phyloP scores from a whole-genome alignment of 768 basidiomycete genomes.

The Trametes maxima region DNA sequence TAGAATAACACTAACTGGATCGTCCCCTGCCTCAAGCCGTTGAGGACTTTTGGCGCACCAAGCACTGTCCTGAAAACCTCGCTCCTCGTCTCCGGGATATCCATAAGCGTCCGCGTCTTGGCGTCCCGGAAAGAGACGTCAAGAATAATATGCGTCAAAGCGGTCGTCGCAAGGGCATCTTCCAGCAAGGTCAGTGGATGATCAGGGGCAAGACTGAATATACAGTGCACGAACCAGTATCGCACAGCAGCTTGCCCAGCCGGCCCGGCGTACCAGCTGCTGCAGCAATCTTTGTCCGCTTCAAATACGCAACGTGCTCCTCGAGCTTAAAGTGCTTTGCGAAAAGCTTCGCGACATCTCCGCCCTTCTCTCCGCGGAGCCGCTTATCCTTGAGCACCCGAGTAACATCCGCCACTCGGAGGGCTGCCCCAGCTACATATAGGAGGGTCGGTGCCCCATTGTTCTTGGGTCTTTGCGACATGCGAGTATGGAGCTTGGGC shows the following conservation, averaged over 20 bases:
- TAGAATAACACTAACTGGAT: constrained; percentile 62
- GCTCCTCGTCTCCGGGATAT: constrained; percentile 83
- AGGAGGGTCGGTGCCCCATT: constrained; percentile 87
- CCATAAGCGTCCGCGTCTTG: constrained; percentile 75
- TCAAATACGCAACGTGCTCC: constrained; percentile 84
- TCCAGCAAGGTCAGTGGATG: neutral
- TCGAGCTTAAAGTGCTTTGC: constrained; percentile 92
- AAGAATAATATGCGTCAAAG: constrained; percentile 82
- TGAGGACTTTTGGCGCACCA: constrained; percentile 58
- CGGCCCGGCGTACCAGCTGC: constrained; percentile 94
- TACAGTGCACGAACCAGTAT: constrained; percentile 52
- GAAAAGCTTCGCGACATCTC: constrained; percentile 93
- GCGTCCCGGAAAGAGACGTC: constrained; percentile 74
- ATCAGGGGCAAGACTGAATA: neutral
- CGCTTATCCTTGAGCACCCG: constrained; percentile 69
- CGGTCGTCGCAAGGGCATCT: constrained; percentile 75
- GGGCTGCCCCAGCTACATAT: constrained; percentile 84
- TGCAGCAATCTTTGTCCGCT: constrained; percentile 81
- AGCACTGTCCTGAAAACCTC: constrained; percentile 79
- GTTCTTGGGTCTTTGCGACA: constrained; percentile 74
- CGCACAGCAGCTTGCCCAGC: constrained; percentile 81
- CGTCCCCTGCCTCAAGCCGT: constrained; percentile 69
- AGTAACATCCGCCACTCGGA: constrained; percentile 89
- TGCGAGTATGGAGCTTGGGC: constrained; percentile 66
- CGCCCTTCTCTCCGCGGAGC: constrained; percentile 79